Base-by-base conservation (phyloP, 257 asterid genomes). In the Solanum pennellii region DNA sequence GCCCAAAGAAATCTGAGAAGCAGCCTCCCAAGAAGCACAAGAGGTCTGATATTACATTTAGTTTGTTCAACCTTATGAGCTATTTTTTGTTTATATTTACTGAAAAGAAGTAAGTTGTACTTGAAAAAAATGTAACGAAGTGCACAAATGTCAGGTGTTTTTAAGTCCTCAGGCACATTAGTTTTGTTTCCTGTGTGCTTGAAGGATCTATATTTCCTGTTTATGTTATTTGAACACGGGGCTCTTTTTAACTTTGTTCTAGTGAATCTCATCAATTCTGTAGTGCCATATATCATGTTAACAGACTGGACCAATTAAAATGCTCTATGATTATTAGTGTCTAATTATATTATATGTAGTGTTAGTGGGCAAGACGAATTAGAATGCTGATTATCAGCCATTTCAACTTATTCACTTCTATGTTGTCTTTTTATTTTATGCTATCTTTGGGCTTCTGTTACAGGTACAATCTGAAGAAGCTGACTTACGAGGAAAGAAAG, bases 401-500 rank as follows among this genome's bases (percentile, higher is more conserved):
- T 39, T 74, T 42, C 25, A 23, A 71, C n/a, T 20, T 7, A 73
- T 73, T 73, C 49, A 20, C 25, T 18, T 33, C 29, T 37, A 37
- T 37, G 47, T 14, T 37, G 11, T 73, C 49, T 73, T 29, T 73
- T 37, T 73, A 73, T 73, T 35, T 73, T 72, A 35, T 73, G 82
- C 49, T 73, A 15, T 62, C 86, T 21, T 39, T 83, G 86, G 77
- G 62, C 23, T n/a, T 31, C 76, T 82, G 21, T 42, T 90, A 49
- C 91, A 94, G 98, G 88, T 93, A 82, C 94, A 95, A 94, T 91
- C 93, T 92, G 1, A 93, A 93, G 93, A 95, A 93, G 93, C 88
- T 95, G 25, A 95, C 96, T 5, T 94, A 93, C 18, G 95, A 93
- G 82, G 95, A 95, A 90, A 93, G 95, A 91, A 95, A 88, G 92